Evolutionary conservation across 75 land plant genomes (phyloP).

Genomic region (Pinus taeda): DNA sequence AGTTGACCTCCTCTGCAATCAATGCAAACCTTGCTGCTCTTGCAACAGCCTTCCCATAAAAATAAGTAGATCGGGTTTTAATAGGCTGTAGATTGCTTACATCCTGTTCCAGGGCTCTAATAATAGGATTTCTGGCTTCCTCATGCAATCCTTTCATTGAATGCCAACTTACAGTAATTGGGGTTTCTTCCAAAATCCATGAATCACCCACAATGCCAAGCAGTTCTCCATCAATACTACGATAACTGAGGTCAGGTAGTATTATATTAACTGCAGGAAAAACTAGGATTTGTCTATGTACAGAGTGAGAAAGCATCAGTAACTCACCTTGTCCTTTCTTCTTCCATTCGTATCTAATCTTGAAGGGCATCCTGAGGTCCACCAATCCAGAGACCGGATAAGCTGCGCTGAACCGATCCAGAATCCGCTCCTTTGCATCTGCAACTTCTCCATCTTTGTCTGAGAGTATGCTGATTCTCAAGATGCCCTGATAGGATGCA

Average conservation of each 20-base stretch:
- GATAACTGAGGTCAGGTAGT: constrained; percentile 24
- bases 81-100: constrained; percentile 10
- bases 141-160: constrained; percentile 14
- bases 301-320: constrained; percentile 76
- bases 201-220: constrained; percentile 78
- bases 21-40: constrained; percentile 24
- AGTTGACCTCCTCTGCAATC: constrained; percentile 25
- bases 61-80: constrained; percentile 18
- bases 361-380: constrained; percentile 34
- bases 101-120: constrained; percentile 18
- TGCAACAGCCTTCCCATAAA: constrained; percentile 30
- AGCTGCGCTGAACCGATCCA: constrained; percentile 67
- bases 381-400: constrained; percentile 74
- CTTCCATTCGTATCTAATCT: constrained; percentile 67
- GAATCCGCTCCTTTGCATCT: constrained; percentile 32
- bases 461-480: constrained; percentile 48
- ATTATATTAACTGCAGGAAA: neutral
- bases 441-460: neutral
- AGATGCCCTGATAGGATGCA: constrained; percentile 47
- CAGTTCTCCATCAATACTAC: constrained; percentile 82
- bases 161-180: constrained; percentile 27
- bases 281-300: constrained; percentile 44
- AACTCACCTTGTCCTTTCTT: constrained; percentile 74
- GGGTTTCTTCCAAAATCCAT: constrained; percentile 50
- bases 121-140: neutral